Evolutionary conservation across 2,329 filamentous ascomycete genomes (phyloP).

Genomic region (Aspergillus niger): DNA sequence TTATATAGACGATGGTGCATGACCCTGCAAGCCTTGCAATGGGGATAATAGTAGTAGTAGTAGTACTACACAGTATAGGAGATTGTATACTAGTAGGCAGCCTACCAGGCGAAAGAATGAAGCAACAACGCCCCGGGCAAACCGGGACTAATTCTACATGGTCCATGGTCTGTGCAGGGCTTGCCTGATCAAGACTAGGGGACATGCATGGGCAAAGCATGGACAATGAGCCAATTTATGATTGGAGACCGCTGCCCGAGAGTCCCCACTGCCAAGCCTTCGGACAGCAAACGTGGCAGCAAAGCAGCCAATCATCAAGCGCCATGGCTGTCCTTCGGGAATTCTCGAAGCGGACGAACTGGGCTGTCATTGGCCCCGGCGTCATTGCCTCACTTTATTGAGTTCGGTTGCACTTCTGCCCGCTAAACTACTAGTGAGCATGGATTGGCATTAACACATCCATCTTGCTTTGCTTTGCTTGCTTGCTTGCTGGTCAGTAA

Average conservation of each 20-base stretch:
- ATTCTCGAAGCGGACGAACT: conserved; percentile 26
- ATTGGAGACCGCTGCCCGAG: background rate
- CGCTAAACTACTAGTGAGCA: too few relatives aligned
- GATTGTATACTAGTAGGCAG: too few relatives aligned
- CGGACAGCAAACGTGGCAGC: conserved; percentile 23
- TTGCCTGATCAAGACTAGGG: background rate
- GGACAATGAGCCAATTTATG: background rate
- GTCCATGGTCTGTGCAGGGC: background rate
- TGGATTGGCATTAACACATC: too few relatives aligned
- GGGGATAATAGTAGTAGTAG: background rate
- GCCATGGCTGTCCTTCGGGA: conserved; percentile 21
- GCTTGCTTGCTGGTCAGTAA: background rate
- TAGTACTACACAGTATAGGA: too few relatives aligned
- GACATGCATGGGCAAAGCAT: background rate
- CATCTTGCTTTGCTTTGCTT: background rate
- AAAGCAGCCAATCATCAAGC: conserved; percentile 18
- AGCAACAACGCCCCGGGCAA: too few relatives aligned
- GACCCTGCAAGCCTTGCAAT: background rate
- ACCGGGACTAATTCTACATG: too few relatives aligned
- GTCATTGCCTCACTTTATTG: conserved; percentile 32
- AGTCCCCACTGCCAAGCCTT: background rate
- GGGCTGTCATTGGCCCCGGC: conserved; percentile 21
- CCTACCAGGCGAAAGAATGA: background rate
- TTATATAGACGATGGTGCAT: background rate
- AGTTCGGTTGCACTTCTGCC: background rate